Base-by-base conservation (phyloP, 73 alveolate species). In the Durusdinium trenchii region DNA sequence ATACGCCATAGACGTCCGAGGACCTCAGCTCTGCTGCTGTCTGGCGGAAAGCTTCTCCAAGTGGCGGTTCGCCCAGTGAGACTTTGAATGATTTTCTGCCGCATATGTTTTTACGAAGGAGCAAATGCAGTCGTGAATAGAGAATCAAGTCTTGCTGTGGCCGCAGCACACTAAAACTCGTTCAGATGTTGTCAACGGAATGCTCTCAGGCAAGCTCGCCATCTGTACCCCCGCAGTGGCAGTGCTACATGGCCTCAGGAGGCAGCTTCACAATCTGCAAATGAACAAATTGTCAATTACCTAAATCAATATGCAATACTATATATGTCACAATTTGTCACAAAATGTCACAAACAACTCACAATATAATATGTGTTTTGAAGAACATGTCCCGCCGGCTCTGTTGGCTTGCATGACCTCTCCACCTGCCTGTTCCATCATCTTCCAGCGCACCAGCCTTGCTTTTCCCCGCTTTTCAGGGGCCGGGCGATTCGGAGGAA, bases 1-100 rank as follows among this genome's bases (percentile, higher is more conserved):
- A 91, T 42, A 91, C 85, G 60, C 98, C 98, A 23, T 91, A 91
- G 98, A 91, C 98, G 76, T 91, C 98, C 75, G 78, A 48, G 10
- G 98, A 91, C 96, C 96, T 89, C 50, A 7, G 18, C 43, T 9
- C 35, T 51, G 60, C 43, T 35, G 52, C 85, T 12, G 3, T 32
- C 18, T 23, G 23, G 32, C 69, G 69, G 23, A 57, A 57, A 16
- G 23, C 69, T 16, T 23, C 69, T 16, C n/a, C n/a, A n/a, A n/a
- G n/a, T n/a, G n/a, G 4, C 30, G 73, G 18, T 60, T 60, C 73
- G n/a, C 18, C 73, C n/a, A 23, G 30, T 60, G n/a, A 60, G 1
- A 23, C 30, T 0, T 60, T 60, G 69, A 16, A 57, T 57, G 69
- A 16, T 57, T 57, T 57, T 57, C 12, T 57, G 69, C 69, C 69